These are phyloP conservation scores for Trichophyton mentagrophytes DNA, from an alignment of 2,329 filamentous ascomycete species.

Conservation along the genomic window DNA sequence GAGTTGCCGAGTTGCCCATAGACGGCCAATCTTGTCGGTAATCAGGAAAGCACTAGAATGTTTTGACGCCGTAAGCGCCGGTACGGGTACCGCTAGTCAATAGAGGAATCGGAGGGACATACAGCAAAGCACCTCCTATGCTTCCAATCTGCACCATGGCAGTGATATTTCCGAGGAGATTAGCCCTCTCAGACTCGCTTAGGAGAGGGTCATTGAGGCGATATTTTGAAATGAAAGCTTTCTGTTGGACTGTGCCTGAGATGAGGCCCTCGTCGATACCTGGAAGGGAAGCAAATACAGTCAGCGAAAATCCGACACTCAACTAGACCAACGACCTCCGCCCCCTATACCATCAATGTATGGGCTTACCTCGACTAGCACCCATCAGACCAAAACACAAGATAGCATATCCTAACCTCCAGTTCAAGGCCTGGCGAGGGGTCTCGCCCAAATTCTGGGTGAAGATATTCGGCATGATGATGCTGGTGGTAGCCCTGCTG, in stretches of 20 bases:
- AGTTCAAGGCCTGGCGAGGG: conserved; percentile 60
- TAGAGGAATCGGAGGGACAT: conserved; percentile 13
- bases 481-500: neutral
- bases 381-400: conserved; percentile 63
- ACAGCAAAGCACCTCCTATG: conserved; percentile 56
- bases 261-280: conserved; percentile 67
- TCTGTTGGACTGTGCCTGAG: conserved; percentile 55
- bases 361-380: conserved; percentile 49
- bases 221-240: conserved; percentile 50
- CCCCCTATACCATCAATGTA: neutral
- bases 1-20: conserved; percentile 31
- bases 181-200: conserved; percentile 42
- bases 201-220: conserved; percentile 40
- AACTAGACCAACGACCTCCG: no score
- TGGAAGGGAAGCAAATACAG: neutral
- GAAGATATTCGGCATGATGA: conserved; percentile 53
- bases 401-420: conserved; percentile 65
- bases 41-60: conserved; percentile 35
- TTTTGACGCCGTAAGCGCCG: neutral
- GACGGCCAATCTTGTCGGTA: conserved; percentile 37
- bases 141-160: conserved; percentile 72
- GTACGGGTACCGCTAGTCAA: neutral
- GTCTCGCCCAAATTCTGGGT: conserved; percentile 50
- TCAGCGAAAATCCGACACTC: neutral
- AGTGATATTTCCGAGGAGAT: conserved; percentile 63